A percentile compares a stretch with the other conserved stretches of the same genome.
phyloP scores from a whole-genome alignment of 192 early-diverging fungal species.

The Phlyctochytrium planicorne region DNA sequence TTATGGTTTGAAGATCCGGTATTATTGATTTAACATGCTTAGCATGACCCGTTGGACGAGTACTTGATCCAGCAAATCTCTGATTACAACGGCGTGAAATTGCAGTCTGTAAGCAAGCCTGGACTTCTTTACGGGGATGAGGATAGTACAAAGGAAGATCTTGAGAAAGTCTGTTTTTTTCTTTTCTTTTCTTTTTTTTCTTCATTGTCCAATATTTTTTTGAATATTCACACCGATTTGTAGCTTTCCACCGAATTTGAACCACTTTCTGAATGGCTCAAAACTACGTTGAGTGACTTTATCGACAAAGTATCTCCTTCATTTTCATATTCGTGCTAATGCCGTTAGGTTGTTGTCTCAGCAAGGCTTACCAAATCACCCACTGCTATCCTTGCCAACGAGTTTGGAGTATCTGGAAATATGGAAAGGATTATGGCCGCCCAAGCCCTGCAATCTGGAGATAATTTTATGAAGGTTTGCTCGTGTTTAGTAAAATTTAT shows the following conservation, averaged over 20 bases:
- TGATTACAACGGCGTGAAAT: slow-evolving; percentile 71
- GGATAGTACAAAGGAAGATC: slow-evolving; percentile 29
- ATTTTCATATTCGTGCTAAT: no score
- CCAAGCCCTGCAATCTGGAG: slow-evolving; percentile 41
- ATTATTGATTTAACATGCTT: no score
- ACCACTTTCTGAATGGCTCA: slow-evolving; percentile 47
- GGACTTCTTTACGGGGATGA: slow-evolving; percentile 58
- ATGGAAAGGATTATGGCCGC: slow-evolving; percentile 49
- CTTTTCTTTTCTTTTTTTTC: neutral
- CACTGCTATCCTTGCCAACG: slow-evolving; percentile 61
- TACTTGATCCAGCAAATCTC: slow-evolving; percentile 43
- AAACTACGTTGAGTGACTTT: slow-evolving; percentile 24
- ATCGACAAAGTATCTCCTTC: no score
- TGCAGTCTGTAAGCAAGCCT: slow-evolving; percentile 59
- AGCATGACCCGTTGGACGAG: slow-evolving; percentile 57
- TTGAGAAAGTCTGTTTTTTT: slow-evolving; percentile 6
- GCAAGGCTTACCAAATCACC: slow-evolving; percentile 77
- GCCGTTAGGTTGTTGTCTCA: slow-evolving; percentile 69
- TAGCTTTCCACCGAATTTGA: slow-evolving; percentile 40
- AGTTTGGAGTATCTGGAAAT: slow-evolving; percentile 38
- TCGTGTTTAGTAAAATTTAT: no score
- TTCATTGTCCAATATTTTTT: no score
- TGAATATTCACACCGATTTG: no score
- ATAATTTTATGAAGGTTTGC: slow-evolving; percentile 36
- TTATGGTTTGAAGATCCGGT: no score